Evolutionary conservation across 441 rosid genomes (phyloP).

Genomic region (Pelargonium australe): DNA sequence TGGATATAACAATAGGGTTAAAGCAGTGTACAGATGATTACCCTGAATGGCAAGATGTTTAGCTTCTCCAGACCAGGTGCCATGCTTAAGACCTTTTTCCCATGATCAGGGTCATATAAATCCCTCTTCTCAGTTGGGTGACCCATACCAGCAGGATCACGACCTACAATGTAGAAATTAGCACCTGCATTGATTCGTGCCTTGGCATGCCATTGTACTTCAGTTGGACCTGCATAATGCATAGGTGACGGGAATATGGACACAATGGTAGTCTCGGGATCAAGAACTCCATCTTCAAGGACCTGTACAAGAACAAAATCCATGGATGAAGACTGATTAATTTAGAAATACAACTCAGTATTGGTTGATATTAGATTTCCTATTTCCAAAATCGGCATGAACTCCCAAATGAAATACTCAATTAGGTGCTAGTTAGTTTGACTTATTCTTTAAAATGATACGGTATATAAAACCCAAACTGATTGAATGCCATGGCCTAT

Average conservation of each 20-base stretch:
- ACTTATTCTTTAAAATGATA: too few species aligned
- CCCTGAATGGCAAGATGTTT: conserved; percentile 89
- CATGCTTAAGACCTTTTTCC: conserved; percentile 89
- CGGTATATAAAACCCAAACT: too few species aligned
- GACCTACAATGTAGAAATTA: conserved; percentile 89
- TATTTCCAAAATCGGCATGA: too few species aligned
- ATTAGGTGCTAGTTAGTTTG: too few species aligned
- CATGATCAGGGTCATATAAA: conserved; percentile 89
- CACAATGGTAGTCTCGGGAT: conserved; percentile 91
- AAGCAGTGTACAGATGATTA: conserved; percentile 11
- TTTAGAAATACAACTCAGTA: background rate
- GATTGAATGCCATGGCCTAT: too few species aligned
- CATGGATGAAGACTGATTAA: conserved; percentile 7
- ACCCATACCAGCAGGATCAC: conserved; percentile 97
- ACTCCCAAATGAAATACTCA: too few species aligned
- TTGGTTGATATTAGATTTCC: too few species aligned
- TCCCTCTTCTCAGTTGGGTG: conserved; percentile 91
- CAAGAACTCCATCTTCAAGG: conserved; percentile 89
- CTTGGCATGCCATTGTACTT: conserved; percentile 99
- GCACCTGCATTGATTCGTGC: conserved; percentile 96
- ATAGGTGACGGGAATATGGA: conserved; percentile 96
- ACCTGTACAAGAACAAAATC: conserved; percentile 39
- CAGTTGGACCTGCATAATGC: conserved; percentile 97
- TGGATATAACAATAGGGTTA: background rate
- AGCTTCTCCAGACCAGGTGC: conserved; percentile 91